phyloP scores from a whole-genome alignment of 2,329 filamentous ascomycete species.

The Epichloe sibirici region DNA sequence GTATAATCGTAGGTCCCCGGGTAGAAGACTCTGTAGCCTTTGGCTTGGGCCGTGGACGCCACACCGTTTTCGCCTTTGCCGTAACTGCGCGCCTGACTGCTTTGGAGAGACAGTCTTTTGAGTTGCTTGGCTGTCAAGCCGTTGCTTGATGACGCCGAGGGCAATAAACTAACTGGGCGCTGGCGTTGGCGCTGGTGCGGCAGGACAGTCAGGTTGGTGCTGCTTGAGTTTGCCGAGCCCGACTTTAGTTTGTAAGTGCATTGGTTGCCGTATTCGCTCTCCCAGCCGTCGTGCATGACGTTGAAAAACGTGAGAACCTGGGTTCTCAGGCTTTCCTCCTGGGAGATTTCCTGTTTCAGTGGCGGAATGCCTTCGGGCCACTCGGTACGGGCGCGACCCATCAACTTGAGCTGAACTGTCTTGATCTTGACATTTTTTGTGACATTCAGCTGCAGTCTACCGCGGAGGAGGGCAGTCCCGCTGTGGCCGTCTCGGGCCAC shows the following conservation, averaged over 20 bases:
- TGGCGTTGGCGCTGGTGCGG: conserved; percentile 6
- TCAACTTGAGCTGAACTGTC: conserved; percentile 74
- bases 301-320: conserved; percentile 93
- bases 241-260: conserved; percentile 42
- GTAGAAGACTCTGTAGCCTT: conserved; percentile 76
- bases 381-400: conserved; percentile 75
- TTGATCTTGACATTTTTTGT: conserved; percentile 90
- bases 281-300: conserved; percentile 49
- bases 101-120: conserved; percentile 63
- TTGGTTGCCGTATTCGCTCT: conserved; percentile 50
- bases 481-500: conserved; percentile 36
- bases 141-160: conserved; percentile 14
- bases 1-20: conserved; percentile 57
- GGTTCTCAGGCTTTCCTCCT: conserved; percentile 75
- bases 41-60: conserved; percentile 45
- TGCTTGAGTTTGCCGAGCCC: conserved; percentile 22
- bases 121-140: conserved; percentile 33
- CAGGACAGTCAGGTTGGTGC: conserved; percentile 18
- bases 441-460: conserved; percentile 68
- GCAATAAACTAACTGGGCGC: conserved; percentile 9
- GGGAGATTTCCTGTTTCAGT: conserved; percentile 67
- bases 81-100: conserved; percentile 75
- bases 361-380: conserved; percentile 96
- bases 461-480: conserved; percentile 76
- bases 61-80: conserved; percentile 63